Percentiles rank a stretch among this genome's conserved stretches.
phyloP scores from a whole-genome alignment of 345 rosid genomes.

The Ceriops zippeliana region DNA sequence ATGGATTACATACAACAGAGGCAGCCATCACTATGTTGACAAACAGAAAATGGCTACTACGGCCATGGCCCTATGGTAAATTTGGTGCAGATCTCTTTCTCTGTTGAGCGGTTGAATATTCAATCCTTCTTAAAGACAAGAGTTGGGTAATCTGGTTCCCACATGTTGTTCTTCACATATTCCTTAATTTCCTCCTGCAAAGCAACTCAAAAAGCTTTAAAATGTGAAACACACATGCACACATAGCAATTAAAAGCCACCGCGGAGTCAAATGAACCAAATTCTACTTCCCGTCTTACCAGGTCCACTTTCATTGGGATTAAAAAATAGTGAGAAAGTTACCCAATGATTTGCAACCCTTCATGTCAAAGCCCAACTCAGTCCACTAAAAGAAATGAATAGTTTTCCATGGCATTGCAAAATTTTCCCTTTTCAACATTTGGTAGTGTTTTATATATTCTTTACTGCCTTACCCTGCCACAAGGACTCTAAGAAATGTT shows the following conservation, averaged over 20 bases:
- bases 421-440: too few relatives aligned
- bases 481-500: too few relatives aligned
- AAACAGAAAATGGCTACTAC: background rate
- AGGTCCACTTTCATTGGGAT: background rate
- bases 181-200: conserved; percentile 65
- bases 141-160: conserved; percentile 85
- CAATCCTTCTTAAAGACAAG: conserved; percentile 61
- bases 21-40: background rate
- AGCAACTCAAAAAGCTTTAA: background rate
- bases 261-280: background rate
- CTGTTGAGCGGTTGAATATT: background rate
- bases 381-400: too few relatives aligned
- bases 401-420: too few relatives aligned
- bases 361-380: too few relatives aligned
- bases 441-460: too few relatives aligned
- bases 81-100: background rate
- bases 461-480: too few relatives aligned
- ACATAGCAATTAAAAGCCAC: background rate
- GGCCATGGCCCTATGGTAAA: too few relatives aligned
- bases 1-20: background rate
- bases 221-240: too few relatives aligned
- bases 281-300: background rate
- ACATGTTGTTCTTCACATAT: conserved; percentile 78
- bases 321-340: too few relatives aligned
- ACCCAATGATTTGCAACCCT: too few relatives aligned